A percentile compares a stretch with the other conserved stretches of the same genome.
Evolutionary conservation across 2,329 filamentous ascomycete genomes (phyloP).

Genomic region (Penicillium crustosum): DNA sequence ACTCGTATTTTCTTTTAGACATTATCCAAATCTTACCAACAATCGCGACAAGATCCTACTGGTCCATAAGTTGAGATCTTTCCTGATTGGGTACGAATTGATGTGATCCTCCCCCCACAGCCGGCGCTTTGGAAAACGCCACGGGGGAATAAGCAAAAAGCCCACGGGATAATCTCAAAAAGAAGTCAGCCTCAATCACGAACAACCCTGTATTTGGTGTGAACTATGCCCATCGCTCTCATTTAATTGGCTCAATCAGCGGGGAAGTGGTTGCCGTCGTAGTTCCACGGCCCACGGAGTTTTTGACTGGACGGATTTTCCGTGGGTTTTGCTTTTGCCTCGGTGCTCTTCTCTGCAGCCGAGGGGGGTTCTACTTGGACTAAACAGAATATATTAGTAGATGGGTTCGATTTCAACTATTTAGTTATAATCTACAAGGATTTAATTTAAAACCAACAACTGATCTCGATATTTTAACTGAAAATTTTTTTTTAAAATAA

Average conservation of each 20-base stretch:
- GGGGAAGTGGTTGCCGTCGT: background rate
- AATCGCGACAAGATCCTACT: background rate
- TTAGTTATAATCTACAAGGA: background rate
- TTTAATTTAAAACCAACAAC: background rate
- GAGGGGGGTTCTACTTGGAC: background rate
- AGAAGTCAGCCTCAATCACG: background rate
- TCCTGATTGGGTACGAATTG: background rate
- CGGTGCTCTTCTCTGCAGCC: background rate
- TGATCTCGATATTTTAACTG: background rate
- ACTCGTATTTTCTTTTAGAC: background rate
- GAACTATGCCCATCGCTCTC: background rate
- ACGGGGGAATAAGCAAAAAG: background rate
- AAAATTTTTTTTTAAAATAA: too few species aligned
- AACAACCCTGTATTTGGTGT: background rate
- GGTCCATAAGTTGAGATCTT: background rate
- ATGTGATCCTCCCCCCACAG: background rate
- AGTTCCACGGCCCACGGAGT: background rate
- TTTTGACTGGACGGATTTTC: background rate
- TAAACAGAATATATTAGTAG: background rate
- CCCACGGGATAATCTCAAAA: background rate
- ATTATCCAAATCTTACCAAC: background rate
- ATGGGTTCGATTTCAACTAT: background rate
- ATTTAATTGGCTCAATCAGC: background rate
- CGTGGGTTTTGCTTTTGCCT: background rate
- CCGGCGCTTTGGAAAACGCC: background rate